phyloP scores from a whole-genome alignment of 2,329 filamentous ascomycete genomes.

The Lasiodiplodia hormozganensis region DNA sequence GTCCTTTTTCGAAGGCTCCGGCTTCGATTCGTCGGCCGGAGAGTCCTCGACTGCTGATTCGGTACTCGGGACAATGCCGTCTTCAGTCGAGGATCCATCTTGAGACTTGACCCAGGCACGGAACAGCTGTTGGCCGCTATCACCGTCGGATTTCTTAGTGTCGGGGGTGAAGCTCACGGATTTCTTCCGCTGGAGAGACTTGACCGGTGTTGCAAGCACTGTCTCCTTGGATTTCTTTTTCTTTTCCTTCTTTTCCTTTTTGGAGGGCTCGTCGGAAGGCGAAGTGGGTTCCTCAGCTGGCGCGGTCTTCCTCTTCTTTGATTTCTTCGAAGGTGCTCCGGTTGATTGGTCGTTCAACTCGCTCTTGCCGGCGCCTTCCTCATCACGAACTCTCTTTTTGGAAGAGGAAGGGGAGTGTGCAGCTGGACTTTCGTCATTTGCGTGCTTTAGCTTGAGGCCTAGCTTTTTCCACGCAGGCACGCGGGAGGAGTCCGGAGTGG shows the following conservation, averaged over 20 bases:
- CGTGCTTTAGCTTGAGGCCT: slow-evolving; percentile 65
- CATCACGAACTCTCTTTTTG: slow-evolving; percentile 19
- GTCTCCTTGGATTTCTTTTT: slow-evolving; percentile 20
- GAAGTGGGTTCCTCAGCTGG: neutral
- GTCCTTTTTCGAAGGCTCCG: slow-evolving; percentile 30
- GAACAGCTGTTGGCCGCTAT: slow-evolving; percentile 60
- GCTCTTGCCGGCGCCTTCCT: neutral
- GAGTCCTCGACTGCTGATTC: slow-evolving; percentile 22
- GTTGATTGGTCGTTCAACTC: neutral
- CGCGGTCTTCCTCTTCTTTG: slow-evolving; percentile 22
- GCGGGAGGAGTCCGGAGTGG: slow-evolving; percentile 30
- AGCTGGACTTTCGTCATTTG: slow-evolving; percentile 18
- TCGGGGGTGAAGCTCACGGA: slow-evolving; percentile 71
- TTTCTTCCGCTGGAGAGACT: slow-evolving; percentile 51
- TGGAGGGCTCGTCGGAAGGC: slow-evolving; percentile 3
- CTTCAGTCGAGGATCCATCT: slow-evolving; percentile 34
- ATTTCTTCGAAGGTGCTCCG: slow-evolving; percentile 19
- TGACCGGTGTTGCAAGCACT: slow-evolving; percentile 17
- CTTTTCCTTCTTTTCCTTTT: slow-evolving; percentile 35
- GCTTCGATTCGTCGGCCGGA: slow-evolving; percentile 33
- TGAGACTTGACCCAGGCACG: slow-evolving; percentile 54
- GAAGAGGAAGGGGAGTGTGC: slow-evolving; percentile 5
- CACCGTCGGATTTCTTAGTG: slow-evolving; percentile 65
- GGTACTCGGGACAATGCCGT: slow-evolving; percentile 11
- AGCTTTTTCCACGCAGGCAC: slow-evolving; percentile 67